Percentiles rank a stretch among this genome's conserved stretches.
These are phyloP conservation scores for Aspergillus caelatus DNA, from an alignment of 2,329 filamentous ascomycete genomes.

Conservation along the genomic window DNA sequence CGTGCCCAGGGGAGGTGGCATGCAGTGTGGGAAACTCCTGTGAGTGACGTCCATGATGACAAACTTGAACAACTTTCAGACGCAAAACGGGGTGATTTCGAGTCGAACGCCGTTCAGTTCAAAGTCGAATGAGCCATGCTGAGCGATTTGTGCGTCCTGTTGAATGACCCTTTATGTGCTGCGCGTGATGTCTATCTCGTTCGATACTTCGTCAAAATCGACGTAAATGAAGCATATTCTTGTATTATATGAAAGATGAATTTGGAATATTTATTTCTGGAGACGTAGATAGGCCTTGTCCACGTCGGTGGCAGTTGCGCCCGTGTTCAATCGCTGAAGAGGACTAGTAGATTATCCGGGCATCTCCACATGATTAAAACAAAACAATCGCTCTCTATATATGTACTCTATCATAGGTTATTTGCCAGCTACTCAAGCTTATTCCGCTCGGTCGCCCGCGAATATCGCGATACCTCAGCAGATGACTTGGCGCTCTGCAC, in stretches of 20 bases:
- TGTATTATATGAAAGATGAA: not conserved
- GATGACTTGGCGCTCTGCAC: conserved; percentile 27
- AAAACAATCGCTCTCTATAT: not conserved
- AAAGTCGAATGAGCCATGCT: not conserved
- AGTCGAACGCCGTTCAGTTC: not conserved
- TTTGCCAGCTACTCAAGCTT: conserved; percentile 29
- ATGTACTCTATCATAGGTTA: not conserved
- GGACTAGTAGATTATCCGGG: not conserved
- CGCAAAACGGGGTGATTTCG: not conserved
- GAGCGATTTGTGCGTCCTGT: not conserved
- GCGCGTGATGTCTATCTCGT: not conserved
- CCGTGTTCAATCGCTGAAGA: no score
- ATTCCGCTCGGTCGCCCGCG: conserved; percentile 26
- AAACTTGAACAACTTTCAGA: conserved; percentile 2
- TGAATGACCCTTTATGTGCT: not conserved
- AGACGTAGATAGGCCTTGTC: not conserved
- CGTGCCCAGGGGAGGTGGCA: conserved; percentile 41
- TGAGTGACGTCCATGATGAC: not conserved
- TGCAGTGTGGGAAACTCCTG: conserved; percentile 33
- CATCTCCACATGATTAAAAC: not conserved
- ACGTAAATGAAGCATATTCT: not conserved
- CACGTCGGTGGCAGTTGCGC: not conserved
- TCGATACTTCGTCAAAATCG: not conserved
- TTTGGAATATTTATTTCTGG: not conserved
- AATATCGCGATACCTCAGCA: conserved; percentile 27